Evolutionary conservation across 164 flowering plant genomes (phyloP).

Genomic region (Chloranthus sessilifolius): DNA sequence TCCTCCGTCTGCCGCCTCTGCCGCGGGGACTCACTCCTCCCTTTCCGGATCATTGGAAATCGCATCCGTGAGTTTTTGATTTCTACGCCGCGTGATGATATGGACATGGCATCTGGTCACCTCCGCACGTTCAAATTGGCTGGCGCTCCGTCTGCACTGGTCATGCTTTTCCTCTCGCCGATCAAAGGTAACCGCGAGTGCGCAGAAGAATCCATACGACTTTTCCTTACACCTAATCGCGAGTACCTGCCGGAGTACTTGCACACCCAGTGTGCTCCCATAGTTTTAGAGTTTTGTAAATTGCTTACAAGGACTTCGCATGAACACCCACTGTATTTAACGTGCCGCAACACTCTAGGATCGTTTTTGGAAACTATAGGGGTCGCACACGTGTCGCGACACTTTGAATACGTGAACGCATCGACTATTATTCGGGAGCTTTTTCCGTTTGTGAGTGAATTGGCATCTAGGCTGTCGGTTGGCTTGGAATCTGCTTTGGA

Average conservation of each 20-base stretch:
- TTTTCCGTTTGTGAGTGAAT: conserved; percentile 54
- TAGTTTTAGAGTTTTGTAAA: conserved; percentile 70
- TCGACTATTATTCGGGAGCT: conserved; percentile 32
- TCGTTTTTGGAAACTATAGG: conserved; percentile 37
- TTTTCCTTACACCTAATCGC: conserved; percentile 23
- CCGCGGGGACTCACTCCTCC: conserved; percentile 8
- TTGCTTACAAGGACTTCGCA: conserved; percentile 31
- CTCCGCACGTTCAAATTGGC: conserved; percentile 43
- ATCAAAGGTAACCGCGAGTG: conserved; percentile 25
- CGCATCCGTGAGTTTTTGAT: conserved; percentile 37
- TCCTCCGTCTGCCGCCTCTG: conserved; percentile 18
- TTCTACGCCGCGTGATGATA: conserved; percentile 20
- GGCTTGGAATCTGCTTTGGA: too few species aligned
- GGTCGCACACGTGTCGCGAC: conserved; percentile 9
- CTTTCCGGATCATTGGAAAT: conserved; percentile 14
- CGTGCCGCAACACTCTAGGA: conserved; percentile 57
- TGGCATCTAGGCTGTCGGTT: conserved; percentile 32
- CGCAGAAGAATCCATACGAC: conserved; percentile 42
- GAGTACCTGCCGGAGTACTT: conserved; percentile 18
- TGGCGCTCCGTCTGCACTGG: conserved; percentile 46
- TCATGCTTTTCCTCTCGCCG: conserved; percentile 49
- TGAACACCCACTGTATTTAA: conserved; percentile 37
- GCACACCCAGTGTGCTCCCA: conserved; percentile 29
- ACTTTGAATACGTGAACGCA: conserved; percentile 13
- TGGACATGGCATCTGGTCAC: conserved; percentile 27